phyloP scores from a whole-genome alignment of 306 rosid species.

The Inga oerstediana region DNA sequence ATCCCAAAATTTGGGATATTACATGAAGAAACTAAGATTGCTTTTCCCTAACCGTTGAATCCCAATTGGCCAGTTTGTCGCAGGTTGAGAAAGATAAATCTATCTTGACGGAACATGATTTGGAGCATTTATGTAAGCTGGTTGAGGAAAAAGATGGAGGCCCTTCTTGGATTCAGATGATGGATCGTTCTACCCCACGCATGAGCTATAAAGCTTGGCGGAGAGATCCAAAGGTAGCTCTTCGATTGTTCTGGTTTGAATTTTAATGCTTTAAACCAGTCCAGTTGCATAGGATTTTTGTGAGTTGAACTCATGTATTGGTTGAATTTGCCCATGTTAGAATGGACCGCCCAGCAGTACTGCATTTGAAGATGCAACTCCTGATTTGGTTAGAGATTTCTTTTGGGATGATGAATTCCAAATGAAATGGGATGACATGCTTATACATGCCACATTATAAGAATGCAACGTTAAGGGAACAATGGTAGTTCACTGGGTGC shows the following conservation, averaged over 20 bases:
- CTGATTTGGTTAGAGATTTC: conserved; percentile 59
- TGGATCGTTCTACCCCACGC: conserved; percentile 79
- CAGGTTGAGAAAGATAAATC: conserved; percentile 43
- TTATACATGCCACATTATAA: conserved; percentile 39
- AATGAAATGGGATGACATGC: conserved; percentile 62
- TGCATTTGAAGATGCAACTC: conserved; percentile 50
- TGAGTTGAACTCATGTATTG: background rate
- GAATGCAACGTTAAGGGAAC: conserved; percentile 48
- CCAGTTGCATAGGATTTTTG: background rate
- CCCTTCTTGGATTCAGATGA: conserved; percentile 91
- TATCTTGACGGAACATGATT: conserved; percentile 47
- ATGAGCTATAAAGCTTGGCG: conserved; percentile 81
- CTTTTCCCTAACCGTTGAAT: background rate
- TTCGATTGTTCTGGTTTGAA: background rate
- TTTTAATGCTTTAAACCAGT: background rate
- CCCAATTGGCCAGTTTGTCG: conserved; percentile 41
- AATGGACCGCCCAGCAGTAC: conserved; percentile 62
- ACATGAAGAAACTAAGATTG: background rate
- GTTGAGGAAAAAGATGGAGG: conserved; percentile 74
- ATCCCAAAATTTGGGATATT: too few species aligned
- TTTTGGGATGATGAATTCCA: conserved; percentile 61
- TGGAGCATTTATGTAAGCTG: conserved; percentile 50
- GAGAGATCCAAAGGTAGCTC: conserved; percentile 50
- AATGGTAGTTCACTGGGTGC: conserved; percentile 61
- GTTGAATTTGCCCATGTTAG: conserved; percentile 32